Evolutionary conservation across 306 rosid species (phyloP), one percentile per base, ranked within the genome.

Genomic region (Gastrolobium villosum): DNA sequence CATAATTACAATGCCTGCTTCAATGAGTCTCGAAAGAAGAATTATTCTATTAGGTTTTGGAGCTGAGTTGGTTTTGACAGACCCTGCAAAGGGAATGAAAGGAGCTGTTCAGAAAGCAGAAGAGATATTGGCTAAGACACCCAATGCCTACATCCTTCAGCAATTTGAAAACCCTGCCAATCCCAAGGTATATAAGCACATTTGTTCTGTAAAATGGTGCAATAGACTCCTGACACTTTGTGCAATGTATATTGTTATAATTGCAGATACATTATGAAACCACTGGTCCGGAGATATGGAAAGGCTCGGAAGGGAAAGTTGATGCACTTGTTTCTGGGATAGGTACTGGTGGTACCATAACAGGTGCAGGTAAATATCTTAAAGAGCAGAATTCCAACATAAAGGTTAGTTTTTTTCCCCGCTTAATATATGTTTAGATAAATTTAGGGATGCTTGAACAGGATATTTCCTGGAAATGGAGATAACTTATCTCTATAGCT

Each of bases 91-190:
- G 83, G 95, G 95, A 84, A 86, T 90, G 89, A 93, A 84, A 77
- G 97, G 96, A 65, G 97, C 97, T 43, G 88, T 93, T 80, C 90
- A 89, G 78, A 93, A 93, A 85, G 97, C 94, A 65, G 94, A 90
- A 82, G 94, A 90, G 83, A 73, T 93, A 82, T 10, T 89, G 89
- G 90, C 91, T 9, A 89, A 79, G 88, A 93, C 96, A 37, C 94
- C 96, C 44, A 69, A 90, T 49, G 87, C 94, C 40, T 93, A 86
- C 84, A 84, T 92, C 0, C 95, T 92, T 83, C 89, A 89, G 84
- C 95, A 92, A 66, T 90, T 90, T 82, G 93, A 93, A 87, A 93
- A 93, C 83, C 88, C 97, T 53, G 94, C 97, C 80, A 93, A 93
- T 79, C 97, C 96, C 36, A 90, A 89, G 94, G 96, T 90, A 83